phyloP scores from a whole-genome alignment of 1,284 basidiomycete genomes.

The Fomes fomentarius region DNA sequence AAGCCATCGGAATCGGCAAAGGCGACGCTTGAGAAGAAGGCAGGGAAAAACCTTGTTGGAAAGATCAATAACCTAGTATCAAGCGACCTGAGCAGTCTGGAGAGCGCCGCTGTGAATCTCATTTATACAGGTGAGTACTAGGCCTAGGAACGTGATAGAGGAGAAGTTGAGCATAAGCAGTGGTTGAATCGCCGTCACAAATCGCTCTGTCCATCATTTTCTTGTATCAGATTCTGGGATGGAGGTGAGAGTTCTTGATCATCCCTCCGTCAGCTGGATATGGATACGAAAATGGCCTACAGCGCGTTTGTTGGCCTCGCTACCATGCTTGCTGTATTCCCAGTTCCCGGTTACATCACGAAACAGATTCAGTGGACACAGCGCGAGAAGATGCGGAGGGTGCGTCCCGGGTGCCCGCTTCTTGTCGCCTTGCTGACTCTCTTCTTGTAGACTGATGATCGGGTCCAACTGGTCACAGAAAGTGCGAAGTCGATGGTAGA shows the following conservation, averaged over 20 bases:
- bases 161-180: neutral
- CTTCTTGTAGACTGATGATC: constrained; percentile 46
- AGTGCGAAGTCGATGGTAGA: constrained; percentile 28
- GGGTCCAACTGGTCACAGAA: constrained; percentile 54
- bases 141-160: neutral
- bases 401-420: constrained; percentile 6
- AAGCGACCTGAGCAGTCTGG: constrained; percentile 16
- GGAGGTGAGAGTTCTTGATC: constrained; percentile 36
- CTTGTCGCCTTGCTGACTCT: constrained; percentile 10
- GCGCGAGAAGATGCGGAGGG: constrained; percentile 36
- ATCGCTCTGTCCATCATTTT: constrained; percentile 44
- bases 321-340: constrained; percentile 54
- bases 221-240: constrained; percentile 50
- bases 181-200: constrained; percentile 25
- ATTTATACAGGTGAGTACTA: constrained; percentile 5
- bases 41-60: constrained; percentile 48
- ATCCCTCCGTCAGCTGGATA: too few relatives aligned
- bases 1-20: constrained; percentile 2
- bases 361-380: constrained; percentile 35
- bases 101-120: neutral
- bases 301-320: constrained; percentile 55
- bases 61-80: constrained; percentile 45
- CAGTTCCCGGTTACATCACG: constrained; percentile 47
- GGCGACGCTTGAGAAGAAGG: constrained; percentile 8
- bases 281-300: neutral